Conservation (phyloP, 495 filamentous ascomycete genomes). For the Trichocladium antarcticum region DNA sequence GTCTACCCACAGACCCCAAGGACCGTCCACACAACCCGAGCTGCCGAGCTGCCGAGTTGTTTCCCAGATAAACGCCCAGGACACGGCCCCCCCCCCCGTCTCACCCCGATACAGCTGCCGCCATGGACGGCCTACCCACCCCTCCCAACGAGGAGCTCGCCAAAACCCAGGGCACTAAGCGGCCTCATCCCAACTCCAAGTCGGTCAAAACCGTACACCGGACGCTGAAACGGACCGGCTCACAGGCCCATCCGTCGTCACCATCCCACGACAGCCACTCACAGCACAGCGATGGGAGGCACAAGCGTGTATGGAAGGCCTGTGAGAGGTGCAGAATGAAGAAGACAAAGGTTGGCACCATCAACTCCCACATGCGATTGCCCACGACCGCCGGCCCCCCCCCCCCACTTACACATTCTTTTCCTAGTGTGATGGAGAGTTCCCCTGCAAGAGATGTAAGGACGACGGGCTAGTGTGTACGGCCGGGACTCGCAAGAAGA, state of each 20-base stretch:
- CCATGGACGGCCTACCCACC: constrained; percentile 39
- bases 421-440: constrained; percentile 53
- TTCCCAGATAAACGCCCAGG: no score
- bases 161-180: constrained; percentile 21
- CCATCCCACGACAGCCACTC: constrained; percentile 21
- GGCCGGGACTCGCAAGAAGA: constrained; percentile 47
- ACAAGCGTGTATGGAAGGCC: constrained; percentile 60
- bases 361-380: background rate
- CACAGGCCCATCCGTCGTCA: constrained; percentile 22
- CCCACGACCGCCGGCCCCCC: background rate
- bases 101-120: constrained; percentile 1
- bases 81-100: no score
- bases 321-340: constrained; percentile 62
- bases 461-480: constrained; percentile 49
- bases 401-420: constrained; percentile 8
- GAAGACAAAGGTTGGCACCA: constrained; percentile 50
- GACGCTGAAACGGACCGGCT: constrained; percentile 22
- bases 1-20: no score
- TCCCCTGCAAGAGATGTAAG: constrained; percentile 57
- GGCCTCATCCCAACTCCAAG: constrained; percentile 19
- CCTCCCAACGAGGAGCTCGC: constrained; percentile 37
- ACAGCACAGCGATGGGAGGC: constrained; percentile 35
- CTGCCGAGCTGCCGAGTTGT: no score
- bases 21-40: no score
- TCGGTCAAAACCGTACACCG: constrained; percentile 23